These are phyloP conservation scores for Oryza australiensis DNA, from an alignment of 176 grass and related monocot species.

Conservation along the genomic window DNA sequence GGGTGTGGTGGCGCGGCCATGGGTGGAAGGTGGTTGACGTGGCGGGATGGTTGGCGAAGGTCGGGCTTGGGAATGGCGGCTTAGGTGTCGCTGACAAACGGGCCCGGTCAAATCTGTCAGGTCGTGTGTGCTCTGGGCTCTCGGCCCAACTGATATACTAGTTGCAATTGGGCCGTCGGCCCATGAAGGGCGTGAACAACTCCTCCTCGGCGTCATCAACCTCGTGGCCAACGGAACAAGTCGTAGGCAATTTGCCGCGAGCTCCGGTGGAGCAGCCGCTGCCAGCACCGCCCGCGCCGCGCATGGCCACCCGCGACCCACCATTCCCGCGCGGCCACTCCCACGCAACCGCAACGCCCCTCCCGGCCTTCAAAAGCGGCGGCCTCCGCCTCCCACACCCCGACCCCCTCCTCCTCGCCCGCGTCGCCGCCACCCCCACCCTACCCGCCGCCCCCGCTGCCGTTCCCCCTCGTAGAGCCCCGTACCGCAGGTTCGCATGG, in stretches of 20 bases:
- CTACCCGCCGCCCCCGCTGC: background rate
- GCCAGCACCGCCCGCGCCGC: background rate
- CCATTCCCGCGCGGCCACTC: constrained; percentile 36
- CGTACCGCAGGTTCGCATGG: constrained; percentile 16
- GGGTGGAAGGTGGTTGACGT: background rate
- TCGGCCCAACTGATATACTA: background rate
- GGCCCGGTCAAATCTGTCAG: background rate
- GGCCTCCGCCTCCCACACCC: background rate
- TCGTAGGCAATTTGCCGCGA: background rate
- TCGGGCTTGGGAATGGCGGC: background rate
- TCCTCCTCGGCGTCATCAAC: too few relatives aligned
- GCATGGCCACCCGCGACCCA: constrained; percentile 19
- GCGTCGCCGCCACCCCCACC: background rate
- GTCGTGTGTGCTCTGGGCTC: background rate
- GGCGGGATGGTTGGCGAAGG: constrained; percentile 31
- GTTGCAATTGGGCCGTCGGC: background rate
- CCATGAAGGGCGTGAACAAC: background rate
- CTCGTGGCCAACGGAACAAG: background rate
- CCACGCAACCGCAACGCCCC: constrained; percentile 7
- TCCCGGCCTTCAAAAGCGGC: constrained; percentile 37
- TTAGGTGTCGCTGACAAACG: background rate
- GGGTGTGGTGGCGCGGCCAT: background rate
- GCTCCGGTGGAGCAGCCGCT: background rate
- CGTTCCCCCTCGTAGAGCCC: background rate
- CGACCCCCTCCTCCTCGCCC: background rate